phyloP scores from a whole-genome alignment of 2,329 filamentous ascomycete genomes.

The Sporothrix pseudoabietina region DNA sequence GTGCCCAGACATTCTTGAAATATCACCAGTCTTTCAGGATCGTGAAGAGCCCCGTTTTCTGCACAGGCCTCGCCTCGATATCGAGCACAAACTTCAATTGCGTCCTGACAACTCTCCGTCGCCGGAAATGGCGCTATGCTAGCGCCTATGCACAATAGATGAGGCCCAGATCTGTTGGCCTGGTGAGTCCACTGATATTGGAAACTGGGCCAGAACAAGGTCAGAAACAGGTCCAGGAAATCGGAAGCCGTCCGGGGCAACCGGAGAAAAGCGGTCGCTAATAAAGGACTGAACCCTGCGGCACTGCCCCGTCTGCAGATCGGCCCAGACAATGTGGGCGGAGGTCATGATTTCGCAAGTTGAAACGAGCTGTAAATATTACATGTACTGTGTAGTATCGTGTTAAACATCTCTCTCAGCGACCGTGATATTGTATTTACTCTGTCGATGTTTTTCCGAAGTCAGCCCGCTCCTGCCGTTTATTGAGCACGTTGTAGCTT shows the following conservation, averaged over 20 bases:
- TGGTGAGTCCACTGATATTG: not conserved
- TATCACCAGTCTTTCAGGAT: too few relatives aligned
- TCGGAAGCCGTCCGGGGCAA: not conserved
- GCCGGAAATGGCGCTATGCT: slow-evolving; percentile 21
- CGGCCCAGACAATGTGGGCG: slow-evolving; percentile 10
- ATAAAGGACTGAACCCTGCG: not conserved
- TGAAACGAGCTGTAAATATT: not conserved
- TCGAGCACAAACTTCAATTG: not conserved
- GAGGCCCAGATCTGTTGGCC: slow-evolving; percentile 24
- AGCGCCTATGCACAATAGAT: slow-evolving; percentile 25
- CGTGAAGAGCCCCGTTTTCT: not conserved
- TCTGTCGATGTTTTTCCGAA: not conserved
- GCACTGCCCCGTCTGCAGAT: not conserved
- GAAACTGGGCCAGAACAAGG: not conserved
- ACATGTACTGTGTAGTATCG: too few relatives aligned
- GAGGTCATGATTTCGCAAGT: not conserved
- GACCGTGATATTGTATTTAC: not conserved
- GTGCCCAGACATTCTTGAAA: too few relatives aligned
- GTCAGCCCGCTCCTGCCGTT: not conserved
- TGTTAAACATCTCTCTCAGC: not conserved
- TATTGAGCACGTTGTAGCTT: not conserved
- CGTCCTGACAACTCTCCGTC: not conserved
- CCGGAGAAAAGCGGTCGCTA: not conserved
- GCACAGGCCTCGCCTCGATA: not conserved
- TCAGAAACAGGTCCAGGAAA: not conserved